Evolutionary conservation across 208 protist species (phyloP), one percentile per base, ranked within the genome.

Genomic region (Zelonia costaricensis): DNA sequence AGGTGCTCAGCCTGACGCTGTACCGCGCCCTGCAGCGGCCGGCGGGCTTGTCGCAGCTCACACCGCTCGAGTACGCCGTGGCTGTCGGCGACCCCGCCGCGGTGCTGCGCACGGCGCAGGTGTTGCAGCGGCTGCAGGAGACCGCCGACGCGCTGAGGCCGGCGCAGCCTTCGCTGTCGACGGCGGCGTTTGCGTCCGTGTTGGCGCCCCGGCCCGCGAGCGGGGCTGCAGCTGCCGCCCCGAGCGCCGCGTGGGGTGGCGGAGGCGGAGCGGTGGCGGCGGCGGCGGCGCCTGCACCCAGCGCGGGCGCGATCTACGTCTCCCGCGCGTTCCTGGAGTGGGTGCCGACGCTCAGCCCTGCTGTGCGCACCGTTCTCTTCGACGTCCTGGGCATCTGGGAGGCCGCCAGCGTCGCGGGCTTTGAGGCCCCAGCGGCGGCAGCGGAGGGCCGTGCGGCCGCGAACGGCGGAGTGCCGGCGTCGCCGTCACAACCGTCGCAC

Each of bases 31-130:
- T 93, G 23, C 71, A 84, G 49, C 57, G 43, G 9, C 74, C 69
- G 1, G 83, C 82, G 27, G 72, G 78, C 30, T 54, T 44, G 23
- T 65, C 64, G 46, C 80, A 76, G 20, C 72, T 90, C 38, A 89
- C 83, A 7, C 72, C 76, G 38, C 83, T 93, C 18, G 87, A 93
- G 70, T 86, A 78, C 51, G 72, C 81, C 38, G 64, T 93, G 38
- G 80, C 80, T 0, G 65, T 84, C 42, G 83, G 83, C 18, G 62
- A 82, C 57, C 68, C 87, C 23, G 76, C 70, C 0, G 76, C 78
- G 0, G 78, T 88, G 23, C 62, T 93, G 30, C 83, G 78, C 40
- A 74, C 76, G 12, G 79, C 76, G 4, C 73, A 89, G 62, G 67
- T 80, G 33, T 48, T 93, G 46, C 78, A 88, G 43, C 77, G 66